A percentile compares a stretch with the other conserved stretches of the same genome.
phyloP scores from a whole-genome alignment of 352 stramenopile species.

The Phytophthora cactorum region DNA sequence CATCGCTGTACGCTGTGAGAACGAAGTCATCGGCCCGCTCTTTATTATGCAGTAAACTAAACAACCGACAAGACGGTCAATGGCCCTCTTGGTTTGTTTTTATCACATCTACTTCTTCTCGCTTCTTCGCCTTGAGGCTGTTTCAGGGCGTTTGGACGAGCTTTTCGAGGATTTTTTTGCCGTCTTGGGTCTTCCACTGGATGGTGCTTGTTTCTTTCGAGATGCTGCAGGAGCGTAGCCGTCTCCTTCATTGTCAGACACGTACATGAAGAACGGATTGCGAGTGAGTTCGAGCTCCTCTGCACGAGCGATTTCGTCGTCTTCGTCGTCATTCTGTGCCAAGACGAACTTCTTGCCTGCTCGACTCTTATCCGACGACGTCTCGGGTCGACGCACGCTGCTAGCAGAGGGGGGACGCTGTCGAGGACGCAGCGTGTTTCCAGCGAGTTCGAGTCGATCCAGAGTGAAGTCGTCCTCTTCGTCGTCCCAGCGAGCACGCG shows the following conservation, averaged over 20 bases:
- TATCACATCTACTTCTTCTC: constrained; percentile 42
- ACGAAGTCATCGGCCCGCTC: constrained; percentile 56
- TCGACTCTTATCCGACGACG: constrained; percentile 67
- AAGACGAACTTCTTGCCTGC: constrained; percentile 49
- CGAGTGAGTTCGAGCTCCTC: constrained; percentile 74
- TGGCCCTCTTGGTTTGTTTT: constrained; percentile 19
- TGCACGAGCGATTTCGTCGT: constrained; percentile 70
- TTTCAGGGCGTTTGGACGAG: constrained; percentile 66
- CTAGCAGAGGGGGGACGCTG: constrained; percentile 77
- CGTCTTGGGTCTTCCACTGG: constrained; percentile 53
- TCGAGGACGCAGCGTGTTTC: constrained; percentile 65
- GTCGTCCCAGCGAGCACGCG: constrained; percentile 66
- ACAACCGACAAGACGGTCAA: constrained; percentile 21
- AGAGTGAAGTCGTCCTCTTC: constrained; percentile 82
- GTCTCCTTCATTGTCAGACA: constrained; percentile 81
- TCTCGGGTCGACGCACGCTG: constrained; percentile 71
- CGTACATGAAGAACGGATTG: constrained; percentile 87
- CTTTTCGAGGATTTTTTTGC: constrained; percentile 63
- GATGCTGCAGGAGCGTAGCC: constrained; percentile 73
- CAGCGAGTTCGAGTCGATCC: constrained; percentile 77
- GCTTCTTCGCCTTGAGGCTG: constrained; percentile 60
- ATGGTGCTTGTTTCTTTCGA: constrained; percentile 46
- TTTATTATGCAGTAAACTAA: constrained; percentile 52
- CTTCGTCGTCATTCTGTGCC: constrained; percentile 33
- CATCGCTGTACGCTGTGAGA: constrained; percentile 72